phyloP scores from a whole-genome alignment of 2,329 filamentous ascomycete genomes.

The Sporothrix phasma region DNA sequence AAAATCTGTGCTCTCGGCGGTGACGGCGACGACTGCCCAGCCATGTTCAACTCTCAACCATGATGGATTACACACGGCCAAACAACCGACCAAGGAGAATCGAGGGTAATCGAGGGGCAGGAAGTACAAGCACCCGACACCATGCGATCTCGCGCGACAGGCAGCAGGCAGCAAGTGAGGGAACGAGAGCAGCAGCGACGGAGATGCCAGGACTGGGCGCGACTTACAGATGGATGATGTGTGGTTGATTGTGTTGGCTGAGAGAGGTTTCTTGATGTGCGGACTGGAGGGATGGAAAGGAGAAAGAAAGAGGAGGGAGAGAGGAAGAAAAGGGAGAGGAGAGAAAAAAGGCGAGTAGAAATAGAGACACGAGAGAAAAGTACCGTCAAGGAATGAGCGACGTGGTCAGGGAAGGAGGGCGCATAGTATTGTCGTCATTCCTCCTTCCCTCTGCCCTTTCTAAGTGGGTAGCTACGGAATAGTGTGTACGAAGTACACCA shows the following conservation, averaged over 20 bases:
- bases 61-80: neutral
- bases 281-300: neutral
- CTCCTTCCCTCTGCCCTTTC: neutral
- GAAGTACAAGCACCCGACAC: neutral
- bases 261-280: neutral
- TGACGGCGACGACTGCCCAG: neutral
- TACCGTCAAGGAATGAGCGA: conserved; percentile 1
- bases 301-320: neutral
- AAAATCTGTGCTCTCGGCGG: neutral
- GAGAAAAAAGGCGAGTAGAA: neutral
- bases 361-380: neutral
- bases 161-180: neutral
- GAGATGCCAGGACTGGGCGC: neutral
- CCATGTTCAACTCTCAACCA: neutral
- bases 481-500: too few species aligned
- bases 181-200: neutral
- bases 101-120: neutral
- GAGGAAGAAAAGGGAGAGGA: neutral
- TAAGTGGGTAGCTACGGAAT: neutral
- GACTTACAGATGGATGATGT: neutral
- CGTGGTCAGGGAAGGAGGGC: neutral
- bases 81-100: neutral
- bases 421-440: conserved; percentile 3
- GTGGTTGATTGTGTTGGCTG: neutral
- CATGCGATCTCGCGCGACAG: neutral